Conservation (phyloP, 1,284 basidiomycete genomes). For the Papiliotrema fonsecae region DNA sequence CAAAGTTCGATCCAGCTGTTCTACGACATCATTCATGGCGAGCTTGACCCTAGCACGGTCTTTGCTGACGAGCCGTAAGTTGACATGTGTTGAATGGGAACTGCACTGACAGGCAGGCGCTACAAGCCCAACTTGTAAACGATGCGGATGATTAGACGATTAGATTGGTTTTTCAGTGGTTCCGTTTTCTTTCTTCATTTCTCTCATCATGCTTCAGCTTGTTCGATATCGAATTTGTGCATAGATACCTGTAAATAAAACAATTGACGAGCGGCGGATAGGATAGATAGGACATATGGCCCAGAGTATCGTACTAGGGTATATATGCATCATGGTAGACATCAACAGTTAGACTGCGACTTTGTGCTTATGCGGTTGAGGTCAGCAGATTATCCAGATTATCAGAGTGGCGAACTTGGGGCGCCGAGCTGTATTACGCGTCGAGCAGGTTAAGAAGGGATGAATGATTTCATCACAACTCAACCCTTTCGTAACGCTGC, state of each 20-base stretch:
- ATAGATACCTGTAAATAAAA: constrained; percentile 14
- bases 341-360: too few species aligned
- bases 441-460: too few species aligned
- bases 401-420: too few species aligned
- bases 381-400: too few species aligned
- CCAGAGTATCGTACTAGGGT: too few species aligned
- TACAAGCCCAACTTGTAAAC: constrained; percentile 12
- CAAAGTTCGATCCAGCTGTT: constrained; percentile 93
- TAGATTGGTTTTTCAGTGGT: background rate
- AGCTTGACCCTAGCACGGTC: constrained; percentile 45
- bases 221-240: constrained; percentile 3
- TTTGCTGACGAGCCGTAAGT: constrained; percentile 39
- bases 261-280: too few species aligned
- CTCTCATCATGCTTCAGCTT: constrained; percentile 4
- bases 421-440: too few species aligned
- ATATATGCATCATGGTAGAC: too few species aligned
- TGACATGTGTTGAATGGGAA: background rate
- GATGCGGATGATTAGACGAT: background rate
- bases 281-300: too few species aligned
- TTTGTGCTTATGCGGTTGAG: too few species aligned
- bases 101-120: constrained; percentile 7
- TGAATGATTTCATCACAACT: too few species aligned
- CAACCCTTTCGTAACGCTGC: too few species aligned
- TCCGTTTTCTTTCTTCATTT: constrained; percentile 2
- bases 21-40: constrained; percentile 93